phyloP scores from a whole-genome alignment of 208 protist species.

The Crithidia bombi region DNA sequence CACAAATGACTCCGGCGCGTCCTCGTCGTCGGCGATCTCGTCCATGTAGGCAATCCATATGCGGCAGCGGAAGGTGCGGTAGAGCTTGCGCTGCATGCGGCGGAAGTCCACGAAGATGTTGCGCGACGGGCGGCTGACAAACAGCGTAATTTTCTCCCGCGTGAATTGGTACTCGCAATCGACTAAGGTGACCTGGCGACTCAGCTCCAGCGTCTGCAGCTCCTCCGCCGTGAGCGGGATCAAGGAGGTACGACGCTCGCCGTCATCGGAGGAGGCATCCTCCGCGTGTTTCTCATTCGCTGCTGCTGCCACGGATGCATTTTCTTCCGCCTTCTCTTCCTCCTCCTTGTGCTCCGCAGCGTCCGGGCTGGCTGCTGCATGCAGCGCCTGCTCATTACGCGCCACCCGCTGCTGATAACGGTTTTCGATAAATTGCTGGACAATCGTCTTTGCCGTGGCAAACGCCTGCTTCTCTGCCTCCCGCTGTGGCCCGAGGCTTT shows the following conservation, averaged over 20 bases:
- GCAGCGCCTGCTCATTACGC: conserved; percentile 26
- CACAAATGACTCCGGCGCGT: conserved; percentile 39
- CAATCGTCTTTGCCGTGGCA: conserved; percentile 36
- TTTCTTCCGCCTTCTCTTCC: not conserved
- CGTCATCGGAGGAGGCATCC: conserved; percentile 15
- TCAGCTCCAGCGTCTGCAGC: conserved; percentile 33
- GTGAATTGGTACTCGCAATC: conserved; percentile 76
- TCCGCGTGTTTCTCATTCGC: too few species aligned
- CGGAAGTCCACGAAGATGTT: conserved; percentile 73
- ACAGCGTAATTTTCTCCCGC: conserved; percentile 74
- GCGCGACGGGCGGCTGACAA: conserved; percentile 48
- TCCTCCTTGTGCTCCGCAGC: not conserved
- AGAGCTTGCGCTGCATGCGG: conserved; percentile 75
- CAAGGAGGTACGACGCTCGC: conserved; percentile 16
- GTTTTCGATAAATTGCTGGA: conserved; percentile 46
- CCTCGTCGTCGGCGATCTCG: conserved; percentile 54
- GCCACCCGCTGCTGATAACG: conserved; percentile 35
- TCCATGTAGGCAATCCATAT: conserved; percentile 85
- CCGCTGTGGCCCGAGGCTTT: conserved; percentile 23
- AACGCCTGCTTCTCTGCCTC: conserved; percentile 38
- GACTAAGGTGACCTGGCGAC: conserved; percentile 41
- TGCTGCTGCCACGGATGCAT: too few species aligned
- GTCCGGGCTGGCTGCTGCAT: not conserved
- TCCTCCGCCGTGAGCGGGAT: conserved; percentile 21
- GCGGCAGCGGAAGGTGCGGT: conserved; percentile 65